phyloP scores from a whole-genome alignment of 139 green algal genomes.

The Coccomyxa sp. region DNA sequence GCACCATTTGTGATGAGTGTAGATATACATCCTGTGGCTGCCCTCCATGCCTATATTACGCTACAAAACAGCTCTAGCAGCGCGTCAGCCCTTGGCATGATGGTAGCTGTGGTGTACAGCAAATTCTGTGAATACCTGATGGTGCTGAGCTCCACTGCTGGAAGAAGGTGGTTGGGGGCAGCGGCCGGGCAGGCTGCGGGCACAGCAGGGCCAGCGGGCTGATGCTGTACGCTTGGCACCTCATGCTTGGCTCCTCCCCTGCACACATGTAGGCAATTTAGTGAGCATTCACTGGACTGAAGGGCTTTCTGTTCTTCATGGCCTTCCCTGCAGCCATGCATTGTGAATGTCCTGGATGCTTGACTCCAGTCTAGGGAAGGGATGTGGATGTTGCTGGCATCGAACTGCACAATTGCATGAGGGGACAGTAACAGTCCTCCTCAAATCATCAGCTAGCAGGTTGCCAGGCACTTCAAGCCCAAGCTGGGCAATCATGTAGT shows the following conservation, averaged over 20 bases:
- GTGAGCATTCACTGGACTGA: neutral
- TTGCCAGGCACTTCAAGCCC: too few relatives aligned
- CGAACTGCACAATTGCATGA: neutral
- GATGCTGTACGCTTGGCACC: slow-evolving; percentile 5
- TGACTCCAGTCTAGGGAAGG: neutral
- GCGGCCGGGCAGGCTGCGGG: neutral
- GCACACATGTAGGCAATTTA: neutral
- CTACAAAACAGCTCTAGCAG: neutral
- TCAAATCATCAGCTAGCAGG: too few relatives aligned
- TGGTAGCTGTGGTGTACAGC: neutral
- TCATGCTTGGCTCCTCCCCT: slow-evolving; percentile 18
- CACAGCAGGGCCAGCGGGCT: slow-evolving; percentile 13
- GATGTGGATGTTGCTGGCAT: neutral
- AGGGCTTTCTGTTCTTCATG: neutral
- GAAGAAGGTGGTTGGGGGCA: slow-evolving; percentile 30
- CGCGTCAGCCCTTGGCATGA: too few relatives aligned
- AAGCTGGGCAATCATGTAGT: too few relatives aligned
- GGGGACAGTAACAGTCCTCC: too few relatives aligned
- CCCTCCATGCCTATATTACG: neutral
- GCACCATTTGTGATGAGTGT: neutral
- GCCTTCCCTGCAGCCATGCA: too few relatives aligned
- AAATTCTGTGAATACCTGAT: neutral
- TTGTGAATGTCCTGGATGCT: too few relatives aligned
- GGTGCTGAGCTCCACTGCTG: slow-evolving; percentile 14
- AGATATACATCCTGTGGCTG: neutral